Evolutionary conservation across 352 stramenopile genomes (phyloP).

Genomic region (Blastocystis sp.): DNA sequence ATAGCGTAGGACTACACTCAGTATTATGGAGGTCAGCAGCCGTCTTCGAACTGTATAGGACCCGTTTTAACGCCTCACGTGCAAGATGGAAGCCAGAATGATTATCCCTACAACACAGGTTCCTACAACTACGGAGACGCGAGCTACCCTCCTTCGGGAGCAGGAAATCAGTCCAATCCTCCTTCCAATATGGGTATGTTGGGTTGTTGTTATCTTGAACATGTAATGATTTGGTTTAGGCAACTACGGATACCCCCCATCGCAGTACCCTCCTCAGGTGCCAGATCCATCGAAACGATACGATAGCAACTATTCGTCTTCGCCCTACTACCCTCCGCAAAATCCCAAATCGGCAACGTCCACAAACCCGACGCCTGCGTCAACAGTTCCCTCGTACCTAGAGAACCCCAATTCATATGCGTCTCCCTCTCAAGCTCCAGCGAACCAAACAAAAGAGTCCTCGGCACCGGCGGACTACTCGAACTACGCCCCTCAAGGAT

Average conservation of each 20-base stretch:
- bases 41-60: not conserved
- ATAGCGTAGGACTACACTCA: slow-evolving; percentile 28
- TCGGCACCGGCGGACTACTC: not conserved
- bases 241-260: not conserved
- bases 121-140: not conserved
- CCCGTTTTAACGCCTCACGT: not conserved
- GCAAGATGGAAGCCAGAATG: not conserved
- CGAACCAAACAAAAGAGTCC: not conserved
- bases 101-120: slow-evolving; percentile 9
- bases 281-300: not conserved
- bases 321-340: slow-evolving; percentile 11
- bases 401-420: not conserved
- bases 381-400: not conserved
- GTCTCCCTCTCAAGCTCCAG: not conserved
- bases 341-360: not conserved
- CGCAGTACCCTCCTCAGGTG: not conserved
- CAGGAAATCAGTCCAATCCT: not conserved
- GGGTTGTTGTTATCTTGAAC: not conserved
- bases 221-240: slow-evolving; percentile 10
- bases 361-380: not conserved
- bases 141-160: no score
- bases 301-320: slow-evolving; percentile 12
- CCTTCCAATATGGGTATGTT: no score
- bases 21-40: slow-evolving; percentile 1
- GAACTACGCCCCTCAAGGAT: not conserved